Evolutionary conservation across 805 yeast species (phyloP).

Genomic region (Martiniozyma abietophila): DNA sequence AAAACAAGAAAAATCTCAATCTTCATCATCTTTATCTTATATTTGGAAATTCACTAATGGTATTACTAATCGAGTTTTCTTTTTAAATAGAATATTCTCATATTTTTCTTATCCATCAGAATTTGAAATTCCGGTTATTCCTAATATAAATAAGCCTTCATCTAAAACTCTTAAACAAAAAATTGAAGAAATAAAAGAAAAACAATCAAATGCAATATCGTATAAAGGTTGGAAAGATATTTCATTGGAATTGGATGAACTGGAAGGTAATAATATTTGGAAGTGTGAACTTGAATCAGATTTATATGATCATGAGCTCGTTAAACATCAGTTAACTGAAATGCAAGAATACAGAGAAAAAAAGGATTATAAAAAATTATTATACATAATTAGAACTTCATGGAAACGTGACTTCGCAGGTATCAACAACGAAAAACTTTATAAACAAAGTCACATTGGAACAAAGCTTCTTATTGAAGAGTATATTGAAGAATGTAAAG

Average conservation of each 20-base stretch:
- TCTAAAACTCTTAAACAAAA: no score
- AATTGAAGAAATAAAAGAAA: constrained; percentile 2
- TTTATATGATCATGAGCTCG: constrained; percentile 65
- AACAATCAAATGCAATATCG: constrained; percentile 40
- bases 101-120: no score
- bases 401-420: constrained; percentile 83
- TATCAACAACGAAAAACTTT: constrained; percentile 73
- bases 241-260: constrained; percentile 53
- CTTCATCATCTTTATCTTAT: no score
- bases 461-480: constrained; percentile 80
- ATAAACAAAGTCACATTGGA: constrained; percentile 73
- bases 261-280: constrained; percentile 65
- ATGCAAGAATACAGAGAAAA: constrained; percentile 49
- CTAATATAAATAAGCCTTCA: no score
- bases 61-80: no score
- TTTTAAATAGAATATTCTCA: no score
- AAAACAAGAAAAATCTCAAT: no score
- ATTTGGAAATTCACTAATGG: no score
- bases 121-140: no score
- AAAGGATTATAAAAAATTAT: constrained; percentile 49
- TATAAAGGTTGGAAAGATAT: constrained; percentile 56
- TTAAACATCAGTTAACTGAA: constrained; percentile 42
- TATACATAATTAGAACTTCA: constrained; percentile 73
- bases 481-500: constrained; percentile 68
- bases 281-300: constrained; percentile 49